Base-by-base conservation (phyloP, 2,329 filamentous ascomycete genomes). In the Penicillium sp. region DNA sequence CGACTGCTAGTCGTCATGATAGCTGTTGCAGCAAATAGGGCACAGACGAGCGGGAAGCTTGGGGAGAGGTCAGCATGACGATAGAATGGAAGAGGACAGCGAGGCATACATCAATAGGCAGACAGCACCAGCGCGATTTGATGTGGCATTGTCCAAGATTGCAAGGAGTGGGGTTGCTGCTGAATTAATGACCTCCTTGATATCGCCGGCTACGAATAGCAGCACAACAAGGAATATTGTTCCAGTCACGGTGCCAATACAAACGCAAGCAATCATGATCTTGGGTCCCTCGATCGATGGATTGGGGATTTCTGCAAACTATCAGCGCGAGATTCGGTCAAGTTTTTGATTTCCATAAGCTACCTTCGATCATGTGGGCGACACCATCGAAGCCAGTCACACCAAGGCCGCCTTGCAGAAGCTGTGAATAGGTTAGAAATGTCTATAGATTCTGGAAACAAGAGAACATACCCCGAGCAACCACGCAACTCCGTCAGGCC, bases 221-320 rank as follows among this genome's bases (percentile, higher is more conserved):
- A 89, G 73, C 34, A 84, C 80, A 41, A 81, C 76, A 19, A 88
- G 72, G 66, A 87, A 88, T 47, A 87, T 71, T 51, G 82, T 82
- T 1, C 85, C 85, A 0, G 85, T 87, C 2, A 80, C 72, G 19
- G 83, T 82, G 10, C 85, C 85, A 44, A 88, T 88, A 7, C 72
- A 73, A 30, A 87, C 83, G 57, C 84, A 86, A 51, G 79, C 80
- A 11, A 88, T 78, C 84, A 88, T 87, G 53, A 88, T 85, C 58
- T 80, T 81, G 6, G 86, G 86, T 0, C 84, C 85, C 56, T 85
- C 78, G 1, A 80, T 72, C 1, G 81, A 67, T 19, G 72, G 67
- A 43, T 76, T 72, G 3, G 73, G 73, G 32, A 77, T 75, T 67
- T 77, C 75, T 69, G 35, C 18, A 30, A n/a, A 32, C 14, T 11